Evolutionary conservation across 2,329 filamentous ascomycete species (phyloP).

Genomic region (Davidsoniella virescens): DNA sequence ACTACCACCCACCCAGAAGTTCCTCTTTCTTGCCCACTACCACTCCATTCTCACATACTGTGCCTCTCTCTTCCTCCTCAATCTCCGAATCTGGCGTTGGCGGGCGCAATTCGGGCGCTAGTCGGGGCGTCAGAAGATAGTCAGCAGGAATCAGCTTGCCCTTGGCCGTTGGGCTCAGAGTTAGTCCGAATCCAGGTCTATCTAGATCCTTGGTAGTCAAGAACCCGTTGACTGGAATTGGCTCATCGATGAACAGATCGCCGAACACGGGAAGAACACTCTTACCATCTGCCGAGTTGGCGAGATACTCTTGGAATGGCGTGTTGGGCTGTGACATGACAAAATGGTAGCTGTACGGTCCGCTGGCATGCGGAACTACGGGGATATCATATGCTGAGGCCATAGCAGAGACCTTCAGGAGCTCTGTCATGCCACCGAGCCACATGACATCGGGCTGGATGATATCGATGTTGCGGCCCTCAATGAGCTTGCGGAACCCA

Average conservation of each 20-base stretch:
- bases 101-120: conserved; percentile 24
- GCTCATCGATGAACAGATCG: conserved; percentile 78
- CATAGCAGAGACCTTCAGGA: conserved; percentile 77
- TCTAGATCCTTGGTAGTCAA: conserved; percentile 66
- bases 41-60: not conserved
- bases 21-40: not conserved
- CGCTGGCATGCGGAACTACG: conserved; percentile 86
- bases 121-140: conserved; percentile 52
- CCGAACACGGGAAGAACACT: conserved; percentile 85
- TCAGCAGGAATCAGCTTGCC: conserved; percentile 60
- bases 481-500: conserved; percentile 86
- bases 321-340: conserved; percentile 86
- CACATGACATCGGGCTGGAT: conserved; percentile 96
- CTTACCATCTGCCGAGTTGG: conserved; percentile 82
- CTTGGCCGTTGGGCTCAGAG: conserved; percentile 60
- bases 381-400: conserved; percentile 87
- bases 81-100: conserved; percentile 20
- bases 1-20: no score
- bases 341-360: conserved; percentile 91
- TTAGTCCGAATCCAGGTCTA: conserved; percentile 80
- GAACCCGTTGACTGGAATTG: conserved; percentile 69
- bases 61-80: not conserved
- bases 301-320: conserved; percentile 90
- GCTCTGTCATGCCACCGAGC: conserved; percentile 82
- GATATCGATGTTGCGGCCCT: conserved; percentile 82